Evolutionary conservation across 768 basidiomycete genomes (phyloP).

Genomic region (Scleroderma citrinum): DNA sequence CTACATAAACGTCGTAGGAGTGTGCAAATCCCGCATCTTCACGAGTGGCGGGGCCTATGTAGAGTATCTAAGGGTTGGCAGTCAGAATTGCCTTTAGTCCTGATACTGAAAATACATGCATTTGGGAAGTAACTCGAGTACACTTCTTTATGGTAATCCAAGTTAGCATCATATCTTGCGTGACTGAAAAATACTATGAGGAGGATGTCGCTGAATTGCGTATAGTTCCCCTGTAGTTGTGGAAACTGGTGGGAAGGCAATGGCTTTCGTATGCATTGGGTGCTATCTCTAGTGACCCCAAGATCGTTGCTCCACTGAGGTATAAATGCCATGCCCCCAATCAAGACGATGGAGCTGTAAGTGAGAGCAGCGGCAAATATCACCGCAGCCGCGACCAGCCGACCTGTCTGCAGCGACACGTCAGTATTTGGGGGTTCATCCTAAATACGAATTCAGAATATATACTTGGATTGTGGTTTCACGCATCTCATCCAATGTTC

Average conservation of each 20-base stretch:
- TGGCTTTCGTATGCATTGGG: constrained; percentile 16
- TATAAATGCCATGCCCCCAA: neutral
- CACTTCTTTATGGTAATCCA: constrained; percentile 42
- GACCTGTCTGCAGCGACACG: constrained; percentile 1
- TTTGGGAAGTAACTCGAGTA: constrained; percentile 47
- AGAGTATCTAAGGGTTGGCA: constrained; percentile 33
- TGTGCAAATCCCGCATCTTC: constrained; percentile 43
- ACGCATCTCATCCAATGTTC: neutral
- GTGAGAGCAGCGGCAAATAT: neutral
- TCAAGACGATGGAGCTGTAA: neutral
- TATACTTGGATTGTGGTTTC: constrained; percentile 12
- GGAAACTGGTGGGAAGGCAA: constrained; percentile 9
- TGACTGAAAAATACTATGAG: constrained; percentile 49
- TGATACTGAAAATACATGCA: constrained; percentile 22
- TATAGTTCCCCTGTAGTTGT: constrained; percentile 22
- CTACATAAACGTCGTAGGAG: constrained; percentile 46
- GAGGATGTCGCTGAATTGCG: constrained; percentile 37
- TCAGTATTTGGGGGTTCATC: neutral
- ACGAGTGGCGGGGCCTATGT: constrained; percentile 41
- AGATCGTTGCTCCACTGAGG: neutral
- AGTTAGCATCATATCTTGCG: constrained; percentile 39
- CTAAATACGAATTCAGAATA: neutral
- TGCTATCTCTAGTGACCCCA: neutral
- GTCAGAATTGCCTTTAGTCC: neutral
- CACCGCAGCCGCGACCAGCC: neutral